phyloP scores from a whole-genome alignment of 371 early-diverging fungal species.

The Coemansia sp. region DNA sequence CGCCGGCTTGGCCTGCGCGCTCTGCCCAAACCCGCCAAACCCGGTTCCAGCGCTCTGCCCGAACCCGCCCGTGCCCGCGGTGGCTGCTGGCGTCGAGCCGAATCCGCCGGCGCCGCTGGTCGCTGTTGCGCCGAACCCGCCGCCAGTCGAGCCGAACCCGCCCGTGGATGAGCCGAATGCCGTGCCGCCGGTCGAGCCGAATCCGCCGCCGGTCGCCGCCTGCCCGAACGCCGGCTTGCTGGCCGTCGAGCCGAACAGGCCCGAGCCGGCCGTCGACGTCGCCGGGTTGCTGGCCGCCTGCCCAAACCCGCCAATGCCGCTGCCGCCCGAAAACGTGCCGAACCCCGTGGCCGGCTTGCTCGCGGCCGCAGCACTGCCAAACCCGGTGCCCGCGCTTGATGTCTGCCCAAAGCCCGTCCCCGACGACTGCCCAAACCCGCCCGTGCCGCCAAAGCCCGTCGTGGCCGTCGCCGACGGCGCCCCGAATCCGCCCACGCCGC shows the following conservation, averaged over 20 bases:
- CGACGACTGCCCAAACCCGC: conserved; percentile 27
- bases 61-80: conserved; percentile 12
- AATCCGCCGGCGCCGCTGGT: conserved; percentile 1
- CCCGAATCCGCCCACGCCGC: conserved; percentile 46
- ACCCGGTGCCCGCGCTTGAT: conserved; percentile 7
- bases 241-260: conserved; percentile 51
- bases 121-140: conserved; percentile 2
- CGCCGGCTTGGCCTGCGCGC: conserved; percentile 11
- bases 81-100: background rate
- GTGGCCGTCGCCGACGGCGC: conserved; percentile 8
- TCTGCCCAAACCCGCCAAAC: conserved; percentile 19
- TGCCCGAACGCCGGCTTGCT: conserved; percentile 42
- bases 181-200: conserved; percentile 12
- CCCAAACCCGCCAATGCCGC: conserved; percentile 31
- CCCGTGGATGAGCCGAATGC: background rate
- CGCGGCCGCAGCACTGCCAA: conserved; percentile 10
- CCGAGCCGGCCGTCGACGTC: conserved; percentile 20
- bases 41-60: conserved; percentile 5
- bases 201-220: conserved; percentile 10
- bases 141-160: conserved; percentile 45
- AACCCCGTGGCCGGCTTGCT: conserved; percentile 22
- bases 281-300: conserved; percentile 4
- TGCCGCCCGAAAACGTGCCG: conserved; percentile 5
- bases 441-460: conserved; percentile 2
- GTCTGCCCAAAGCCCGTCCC: conserved; percentile 40